Conservation (phyloP, 495 filamentous ascomycete genomes). For the Lasiosphaeris hirsuta region DNA sequence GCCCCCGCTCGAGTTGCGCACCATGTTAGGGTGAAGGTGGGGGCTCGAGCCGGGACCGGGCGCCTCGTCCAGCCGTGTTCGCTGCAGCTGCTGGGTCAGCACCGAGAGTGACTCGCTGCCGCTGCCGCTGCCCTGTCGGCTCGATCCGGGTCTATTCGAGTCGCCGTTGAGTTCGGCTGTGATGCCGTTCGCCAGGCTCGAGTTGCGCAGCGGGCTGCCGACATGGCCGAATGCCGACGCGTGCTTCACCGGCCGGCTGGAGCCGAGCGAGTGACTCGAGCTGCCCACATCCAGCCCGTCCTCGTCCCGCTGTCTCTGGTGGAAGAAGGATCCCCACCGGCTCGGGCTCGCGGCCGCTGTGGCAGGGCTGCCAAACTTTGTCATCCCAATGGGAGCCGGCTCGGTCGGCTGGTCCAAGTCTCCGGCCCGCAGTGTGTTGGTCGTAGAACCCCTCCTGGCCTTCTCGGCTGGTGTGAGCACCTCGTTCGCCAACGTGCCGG, state of each 20-base stretch:
- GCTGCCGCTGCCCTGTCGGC: constrained; percentile 38
- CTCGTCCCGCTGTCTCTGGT: constrained; percentile 63
- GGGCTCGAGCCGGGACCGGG: constrained; percentile 36
- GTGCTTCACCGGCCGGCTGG: constrained; percentile 38
- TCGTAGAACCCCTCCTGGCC: constrained; percentile 68
- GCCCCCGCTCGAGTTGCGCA: constrained; percentile 27
- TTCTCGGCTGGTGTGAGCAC: constrained; percentile 89
- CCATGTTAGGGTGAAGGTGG: constrained; percentile 36
- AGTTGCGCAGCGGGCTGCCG: constrained; percentile 91
- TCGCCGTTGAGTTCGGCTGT: constrained; percentile 53
- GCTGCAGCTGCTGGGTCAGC: constrained; percentile 67
- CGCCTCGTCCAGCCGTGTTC: constrained; percentile 48
- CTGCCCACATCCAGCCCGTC: constrained; percentile 41
- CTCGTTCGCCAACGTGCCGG: constrained; percentile 75
- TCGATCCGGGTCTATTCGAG: constrained; percentile 23
- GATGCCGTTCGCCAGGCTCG: constrained; percentile 63
- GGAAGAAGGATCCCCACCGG: constrained; percentile 82
- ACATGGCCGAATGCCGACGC: constrained; percentile 73
- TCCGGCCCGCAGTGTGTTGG: constrained; percentile 41
- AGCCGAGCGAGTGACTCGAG: constrained; percentile 13
- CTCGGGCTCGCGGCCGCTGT: constrained; percentile 70
- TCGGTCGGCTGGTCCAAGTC: constrained; percentile 51
- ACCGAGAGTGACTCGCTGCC: constrained; percentile 58
- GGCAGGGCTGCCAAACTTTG: constrained; percentile 75
- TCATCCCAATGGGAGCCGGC: constrained; percentile 41